A percentile compares a stretch with the other conserved stretches of the same genome.
Conservation (phyloP, 805 yeast genomes). For the Naumovozyma castellii region DNA sequence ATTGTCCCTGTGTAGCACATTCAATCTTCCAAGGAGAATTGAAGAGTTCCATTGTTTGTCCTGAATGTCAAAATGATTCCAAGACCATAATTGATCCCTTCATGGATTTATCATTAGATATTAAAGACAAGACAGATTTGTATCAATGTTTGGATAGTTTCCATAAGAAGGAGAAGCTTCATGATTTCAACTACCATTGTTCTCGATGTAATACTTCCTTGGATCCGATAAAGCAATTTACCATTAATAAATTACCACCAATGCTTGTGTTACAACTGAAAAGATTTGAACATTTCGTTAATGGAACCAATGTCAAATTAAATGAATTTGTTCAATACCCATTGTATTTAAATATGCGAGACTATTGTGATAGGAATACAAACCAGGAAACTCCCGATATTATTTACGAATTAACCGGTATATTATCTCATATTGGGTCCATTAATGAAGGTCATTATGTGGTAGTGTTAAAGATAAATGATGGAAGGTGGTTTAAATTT, state of each 20-base stretch:
- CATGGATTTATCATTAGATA: constrained; percentile 79
- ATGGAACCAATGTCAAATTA: constrained; percentile 50
- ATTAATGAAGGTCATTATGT: constrained; percentile 95
- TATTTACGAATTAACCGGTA: constrained; percentile 77
- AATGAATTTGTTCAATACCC: constrained; percentile 72
- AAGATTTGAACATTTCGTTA: constrained; percentile 39
- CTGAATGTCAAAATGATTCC: constrained; percentile 54
- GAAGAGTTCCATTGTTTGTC: constrained; percentile 70
- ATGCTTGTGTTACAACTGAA: constrained; percentile 80
- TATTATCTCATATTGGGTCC: constrained; percentile 83
- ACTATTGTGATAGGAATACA: constrained; percentile 34
- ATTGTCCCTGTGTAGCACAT: constrained; percentile 76
- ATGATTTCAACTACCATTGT: constrained; percentile 65
- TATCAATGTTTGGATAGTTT: constrained; percentile 65
- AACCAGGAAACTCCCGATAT: constrained; percentile 27
- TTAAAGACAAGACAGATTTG: constrained; percentile 39
- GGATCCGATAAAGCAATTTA: constrained; percentile 62
- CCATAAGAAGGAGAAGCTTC: constrained; percentile 63
- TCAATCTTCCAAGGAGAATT: constrained; percentile 74
- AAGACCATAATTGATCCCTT: constrained; percentile 71
- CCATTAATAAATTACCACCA: constrained; percentile 60
- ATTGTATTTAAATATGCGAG: constrained; percentile 57
- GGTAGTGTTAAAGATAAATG: constrained; percentile 61
- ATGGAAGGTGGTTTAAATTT: constrained; percentile 79
- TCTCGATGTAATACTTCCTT: constrained; percentile 51